These are phyloP conservation scores for Panicum hallii DNA, from an alignment of 202 grass and related monocot genomes.

Conservation along the genomic window DNA sequence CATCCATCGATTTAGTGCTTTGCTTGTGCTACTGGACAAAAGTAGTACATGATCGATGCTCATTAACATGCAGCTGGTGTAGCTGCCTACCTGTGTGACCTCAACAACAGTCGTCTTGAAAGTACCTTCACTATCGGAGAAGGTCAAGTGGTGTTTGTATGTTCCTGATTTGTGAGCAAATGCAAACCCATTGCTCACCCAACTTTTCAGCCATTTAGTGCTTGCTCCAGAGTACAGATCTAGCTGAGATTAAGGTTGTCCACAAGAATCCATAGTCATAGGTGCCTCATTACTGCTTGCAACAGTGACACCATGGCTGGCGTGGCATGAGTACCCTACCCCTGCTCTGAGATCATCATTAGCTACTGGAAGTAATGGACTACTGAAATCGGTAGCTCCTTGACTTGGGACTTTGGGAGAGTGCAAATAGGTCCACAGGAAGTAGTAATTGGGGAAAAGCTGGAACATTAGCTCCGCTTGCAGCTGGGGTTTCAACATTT, in stretches of 20 bases:
- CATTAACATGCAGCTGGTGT: neutral
- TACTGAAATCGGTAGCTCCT: neutral
- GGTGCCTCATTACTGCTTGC: neutral
- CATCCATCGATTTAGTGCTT: conserved; percentile 4
- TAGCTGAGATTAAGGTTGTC: neutral
- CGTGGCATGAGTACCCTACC: neutral
- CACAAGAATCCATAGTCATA: neutral
- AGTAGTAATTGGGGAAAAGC: neutral
- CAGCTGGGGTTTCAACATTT: neutral
- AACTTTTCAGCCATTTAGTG: conserved; percentile 27
- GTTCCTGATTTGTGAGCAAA: neutral
- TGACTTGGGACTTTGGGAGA: neutral
- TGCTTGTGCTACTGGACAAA: neutral
- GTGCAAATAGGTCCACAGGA: neutral
- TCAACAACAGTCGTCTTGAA: neutral
- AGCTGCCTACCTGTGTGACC: neutral
- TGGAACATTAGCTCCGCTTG: neutral
- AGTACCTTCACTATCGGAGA: neutral
- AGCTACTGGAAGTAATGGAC: neutral
- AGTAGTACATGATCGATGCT: neutral
- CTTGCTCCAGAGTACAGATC: neutral
- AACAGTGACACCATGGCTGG: neutral
- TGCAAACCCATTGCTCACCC: neutral
- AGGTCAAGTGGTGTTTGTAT: neutral
- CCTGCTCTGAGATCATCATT: neutral